These are phyloP conservation scores for Tubosaeta brunneosetosa DNA, from an alignment of 768 basidiomycete species.

Conservation along the genomic window DNA sequence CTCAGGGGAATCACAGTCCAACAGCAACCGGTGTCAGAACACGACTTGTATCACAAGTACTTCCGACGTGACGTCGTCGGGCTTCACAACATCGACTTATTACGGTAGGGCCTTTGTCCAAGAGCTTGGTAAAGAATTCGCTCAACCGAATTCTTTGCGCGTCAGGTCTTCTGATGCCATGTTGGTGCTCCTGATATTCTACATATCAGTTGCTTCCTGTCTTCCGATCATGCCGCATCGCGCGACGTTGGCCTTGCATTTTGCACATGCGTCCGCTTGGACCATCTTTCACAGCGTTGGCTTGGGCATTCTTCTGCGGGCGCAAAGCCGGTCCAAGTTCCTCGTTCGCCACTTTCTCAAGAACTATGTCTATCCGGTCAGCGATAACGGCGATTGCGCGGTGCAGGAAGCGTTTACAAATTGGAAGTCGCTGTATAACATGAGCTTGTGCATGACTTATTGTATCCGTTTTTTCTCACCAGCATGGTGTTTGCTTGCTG, in stretches of 20 bases:
- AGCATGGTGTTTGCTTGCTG: constrained; percentile 1
- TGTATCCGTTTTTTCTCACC: constrained; percentile 42
- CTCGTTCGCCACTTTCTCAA: constrained; percentile 92
- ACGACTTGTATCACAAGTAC: constrained; percentile 86
- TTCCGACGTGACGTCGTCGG: constrained; percentile 86
- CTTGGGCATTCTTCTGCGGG: constrained; percentile 76
- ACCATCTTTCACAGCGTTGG: constrained; percentile 84
- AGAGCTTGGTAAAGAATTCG: constrained; percentile 3
- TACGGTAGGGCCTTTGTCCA: constrained; percentile 54
- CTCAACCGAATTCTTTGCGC: constrained; percentile 19
- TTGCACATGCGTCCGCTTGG: constrained; percentile 82
- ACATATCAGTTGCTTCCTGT: constrained; percentile 55
- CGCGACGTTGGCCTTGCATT: constrained; percentile 62
- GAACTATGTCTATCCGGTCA: constrained; percentile 82
- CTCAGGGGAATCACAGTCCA: background rate
- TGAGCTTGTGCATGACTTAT: constrained; percentile 94
- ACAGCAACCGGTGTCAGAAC: constrained; percentile 52
- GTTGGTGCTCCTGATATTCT: constrained; percentile 68
- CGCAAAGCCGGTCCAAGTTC: constrained; percentile 83
- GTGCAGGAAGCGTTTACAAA: constrained; percentile 92
- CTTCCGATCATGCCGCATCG: constrained; percentile 52
- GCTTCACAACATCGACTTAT: constrained; percentile 74
- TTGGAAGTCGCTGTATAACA: constrained; percentile 91
- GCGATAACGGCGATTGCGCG: constrained; percentile 68
- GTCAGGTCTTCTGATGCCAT: constrained; percentile 80